phyloP scores from a whole-genome alignment of 176 grass and related monocot genomes.

The Tillandsia leiboldiana region DNA sequence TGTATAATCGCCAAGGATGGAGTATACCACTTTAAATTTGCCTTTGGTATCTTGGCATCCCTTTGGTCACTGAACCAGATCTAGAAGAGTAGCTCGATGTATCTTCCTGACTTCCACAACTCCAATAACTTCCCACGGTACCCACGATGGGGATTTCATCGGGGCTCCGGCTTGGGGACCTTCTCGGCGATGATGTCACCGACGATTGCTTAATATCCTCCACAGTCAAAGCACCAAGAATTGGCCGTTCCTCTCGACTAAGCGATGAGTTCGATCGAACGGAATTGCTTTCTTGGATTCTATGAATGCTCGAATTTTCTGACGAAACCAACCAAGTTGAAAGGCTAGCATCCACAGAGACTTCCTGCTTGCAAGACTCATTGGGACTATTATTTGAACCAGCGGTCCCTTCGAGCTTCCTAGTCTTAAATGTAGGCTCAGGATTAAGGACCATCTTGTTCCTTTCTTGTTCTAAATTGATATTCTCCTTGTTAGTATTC shows the following conservation, averaged over 20 bases:
- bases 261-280: constrained; percentile 36
- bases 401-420: constrained; percentile 19
- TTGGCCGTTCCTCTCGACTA: constrained; percentile 70
- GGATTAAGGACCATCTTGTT: neutral
- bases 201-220: constrained; percentile 81
- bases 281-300: constrained; percentile 38
- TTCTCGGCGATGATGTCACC: constrained; percentile 55
- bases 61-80: constrained; percentile 32
- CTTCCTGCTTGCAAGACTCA: constrained; percentile 43
- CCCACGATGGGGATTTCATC: constrained; percentile 87
- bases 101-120: constrained; percentile 23
- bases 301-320: constrained; percentile 26
- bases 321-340: constrained; percentile 66
- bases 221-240: constrained; percentile 77
- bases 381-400: constrained; percentile 28
- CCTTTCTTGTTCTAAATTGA: constrained; percentile 7
- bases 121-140: constrained; percentile 83
- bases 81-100: constrained; percentile 27
- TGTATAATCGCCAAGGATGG: neutral
- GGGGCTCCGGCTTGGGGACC: constrained; percentile 52
- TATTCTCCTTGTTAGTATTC: constrained; percentile 65
- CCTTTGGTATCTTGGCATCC: constrained; percentile 50
- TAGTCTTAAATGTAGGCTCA: constrained; percentile 7
- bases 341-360: constrained; percentile 79
- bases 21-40: constrained; percentile 55